Percentiles rank a stretch among this genome's conserved stretches.
These are phyloP conservation scores for Chrysoporthe cubensis DNA, from an alignment of 2,329 filamentous ascomycete species.

Conservation along the genomic window DNA sequence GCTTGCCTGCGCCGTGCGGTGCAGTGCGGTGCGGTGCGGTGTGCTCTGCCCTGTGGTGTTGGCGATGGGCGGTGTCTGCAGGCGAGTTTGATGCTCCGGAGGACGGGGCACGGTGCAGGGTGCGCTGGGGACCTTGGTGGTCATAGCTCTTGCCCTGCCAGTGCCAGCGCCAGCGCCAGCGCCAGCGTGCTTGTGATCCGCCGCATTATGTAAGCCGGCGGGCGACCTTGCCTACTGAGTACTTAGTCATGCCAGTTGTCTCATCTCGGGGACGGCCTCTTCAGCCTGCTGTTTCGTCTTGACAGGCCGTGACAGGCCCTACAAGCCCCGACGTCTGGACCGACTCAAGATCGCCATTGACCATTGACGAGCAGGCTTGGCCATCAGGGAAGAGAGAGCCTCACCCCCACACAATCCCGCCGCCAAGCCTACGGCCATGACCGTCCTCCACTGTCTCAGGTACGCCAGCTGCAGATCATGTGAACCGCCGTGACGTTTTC, in stretches of 20 bases:
- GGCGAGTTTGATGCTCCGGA: background rate
- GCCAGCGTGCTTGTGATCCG: background rate
- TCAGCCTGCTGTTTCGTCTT: background rate
- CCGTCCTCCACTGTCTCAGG: background rate
- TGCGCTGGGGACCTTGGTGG: constrained; percentile 11
- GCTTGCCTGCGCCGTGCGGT: background rate
- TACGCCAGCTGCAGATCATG: background rate
- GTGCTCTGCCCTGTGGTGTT: no score
- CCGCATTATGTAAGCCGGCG: background rate
- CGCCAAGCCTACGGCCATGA: no score
- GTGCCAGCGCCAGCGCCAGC: no score
- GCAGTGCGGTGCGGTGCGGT: background rate
- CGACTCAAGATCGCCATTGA: background rate
- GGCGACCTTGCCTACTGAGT: no score
- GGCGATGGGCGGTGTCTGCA: background rate
- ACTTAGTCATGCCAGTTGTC: no score
- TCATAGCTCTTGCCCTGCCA: background rate
- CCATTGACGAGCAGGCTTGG: no score
- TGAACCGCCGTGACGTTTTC: constrained; percentile 7
- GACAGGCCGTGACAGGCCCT: background rate
- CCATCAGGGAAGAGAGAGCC: background rate
- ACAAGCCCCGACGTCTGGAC: background rate
- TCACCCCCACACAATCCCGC: no score
- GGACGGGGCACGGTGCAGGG: background rate
- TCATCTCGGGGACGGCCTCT: no score